Evolutionary conservation across 164 flowering plant genomes (phyloP).

Genomic region (Malania oleifera): DNA sequence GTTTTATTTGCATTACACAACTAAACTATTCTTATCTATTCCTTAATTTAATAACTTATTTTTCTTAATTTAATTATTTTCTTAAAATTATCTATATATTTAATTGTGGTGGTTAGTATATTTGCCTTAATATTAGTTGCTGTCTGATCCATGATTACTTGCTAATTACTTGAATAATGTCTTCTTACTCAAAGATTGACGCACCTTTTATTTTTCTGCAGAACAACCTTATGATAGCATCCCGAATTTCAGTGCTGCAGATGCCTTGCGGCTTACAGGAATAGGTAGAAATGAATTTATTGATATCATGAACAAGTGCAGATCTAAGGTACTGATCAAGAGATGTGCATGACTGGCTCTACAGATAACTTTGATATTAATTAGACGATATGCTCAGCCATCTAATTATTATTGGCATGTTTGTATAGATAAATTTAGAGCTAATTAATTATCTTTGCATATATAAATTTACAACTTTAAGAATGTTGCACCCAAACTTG

Average conservation of each 20-base stretch:
- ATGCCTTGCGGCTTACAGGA: conserved; percentile 91
- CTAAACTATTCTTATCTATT: too few species aligned
- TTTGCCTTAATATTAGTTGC: not conserved
- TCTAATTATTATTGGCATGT: too few species aligned
- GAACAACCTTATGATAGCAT: conserved; percentile 99
- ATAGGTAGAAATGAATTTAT: conserved; percentile 97
- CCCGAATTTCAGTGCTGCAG: conserved; percentile 98
- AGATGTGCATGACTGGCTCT: conserved; percentile 6
- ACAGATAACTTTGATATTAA: not conserved
- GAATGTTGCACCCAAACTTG: too few species aligned
- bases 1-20: too few species aligned
- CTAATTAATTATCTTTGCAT: too few species aligned
- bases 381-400: too few species aligned
- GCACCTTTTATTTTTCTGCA: conserved; percentile 35
- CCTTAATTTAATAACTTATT: too few species aligned
- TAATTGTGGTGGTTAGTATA: not conserved
- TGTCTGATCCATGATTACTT: not conserved
- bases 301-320: conserved; percentile 99
- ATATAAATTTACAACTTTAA: too few species aligned
- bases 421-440: too few species aligned
- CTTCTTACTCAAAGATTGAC: conserved; percentile 13
- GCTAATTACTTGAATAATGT: not conserved
- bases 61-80: too few species aligned
- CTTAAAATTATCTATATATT: not conserved
- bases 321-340: conserved; percentile 74